Evolutionary conservation across 805 yeast genomes (phyloP).

Genomic region (Metschnikowia similis): DNA sequence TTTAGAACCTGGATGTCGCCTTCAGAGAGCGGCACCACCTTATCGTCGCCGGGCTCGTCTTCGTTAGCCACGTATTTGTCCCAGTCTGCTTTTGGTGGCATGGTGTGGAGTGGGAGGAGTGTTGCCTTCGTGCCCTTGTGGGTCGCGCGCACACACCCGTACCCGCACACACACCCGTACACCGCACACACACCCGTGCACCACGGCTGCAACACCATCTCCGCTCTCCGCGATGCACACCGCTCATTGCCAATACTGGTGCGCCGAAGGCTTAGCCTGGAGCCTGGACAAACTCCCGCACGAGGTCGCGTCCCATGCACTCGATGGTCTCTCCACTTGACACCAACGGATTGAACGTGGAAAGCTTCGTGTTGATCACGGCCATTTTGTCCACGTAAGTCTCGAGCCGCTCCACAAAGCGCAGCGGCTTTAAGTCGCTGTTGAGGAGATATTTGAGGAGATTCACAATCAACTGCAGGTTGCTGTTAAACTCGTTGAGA

Average conservation of each 20-base stretch:
- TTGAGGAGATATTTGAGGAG: slow-evolving; percentile 25
- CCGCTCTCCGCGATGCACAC: no score
- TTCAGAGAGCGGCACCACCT: slow-evolving; percentile 83
- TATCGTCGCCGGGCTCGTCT: slow-evolving; percentile 56
- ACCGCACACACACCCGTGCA: neutral
- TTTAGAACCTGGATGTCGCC: slow-evolving; percentile 97
- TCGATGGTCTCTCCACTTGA: slow-evolving; percentile 11
- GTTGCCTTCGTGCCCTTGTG: slow-evolving; percentile 3
- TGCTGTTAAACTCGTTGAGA: slow-evolving; percentile 30
- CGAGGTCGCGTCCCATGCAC: slow-evolving; percentile 5
- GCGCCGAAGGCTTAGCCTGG: neutral
- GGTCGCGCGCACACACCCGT: slow-evolving; percentile 1
- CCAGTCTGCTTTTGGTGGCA: slow-evolving; percentile 99
- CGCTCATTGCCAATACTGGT: no score
- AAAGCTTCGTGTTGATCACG: slow-evolving; percentile 16
- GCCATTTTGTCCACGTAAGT: slow-evolving; percentile 10
- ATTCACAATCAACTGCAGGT: slow-evolving; percentile 30
- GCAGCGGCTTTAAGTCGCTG: slow-evolving; percentile 9
- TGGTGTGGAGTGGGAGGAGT: slow-evolving; percentile 22
- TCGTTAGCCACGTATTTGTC: slow-evolving; percentile 87
- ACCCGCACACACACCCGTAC: neutral
- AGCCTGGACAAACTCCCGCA: neutral
- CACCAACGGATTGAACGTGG: slow-evolving; percentile 20
- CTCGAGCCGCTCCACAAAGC: slow-evolving; percentile 9
- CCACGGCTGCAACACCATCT: no score